A percentile compares a stretch with the other conserved stretches of the same genome.
Evolutionary conservation across 2,329 filamentous ascomycete genomes (phyloP).

Genomic region (Talaromyces rugulosus): DNA sequence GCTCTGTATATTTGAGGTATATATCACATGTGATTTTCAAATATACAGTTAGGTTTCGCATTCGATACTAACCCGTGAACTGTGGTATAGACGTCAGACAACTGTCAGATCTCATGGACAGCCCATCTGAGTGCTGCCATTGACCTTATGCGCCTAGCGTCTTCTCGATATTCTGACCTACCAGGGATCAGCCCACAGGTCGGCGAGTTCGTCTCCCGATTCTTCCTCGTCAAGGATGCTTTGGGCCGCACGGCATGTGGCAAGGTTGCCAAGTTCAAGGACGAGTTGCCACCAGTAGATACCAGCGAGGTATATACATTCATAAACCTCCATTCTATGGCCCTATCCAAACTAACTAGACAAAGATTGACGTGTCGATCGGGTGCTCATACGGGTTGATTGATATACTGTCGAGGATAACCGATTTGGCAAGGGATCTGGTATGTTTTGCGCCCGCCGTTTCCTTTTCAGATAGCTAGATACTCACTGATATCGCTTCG

Average conservation of each 20-base stretch:
- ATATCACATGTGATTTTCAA: background rate
- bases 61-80: background rate
- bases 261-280: constrained; percentile 13
- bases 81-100: constrained; percentile 13
- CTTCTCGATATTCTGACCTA: background rate
- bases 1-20: constrained; percentile 14
- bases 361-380: constrained; percentile 13
- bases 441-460: background rate
- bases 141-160: constrained; percentile 11
- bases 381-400: constrained; percentile 15
- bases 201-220: constrained; percentile 11
- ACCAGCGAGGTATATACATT: constrained; percentile 10
- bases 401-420: constrained; percentile 13
- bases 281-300: constrained; percentile 8
- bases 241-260: constrained; percentile 14
- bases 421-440: constrained; percentile 12
- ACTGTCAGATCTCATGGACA: constrained; percentile 14
- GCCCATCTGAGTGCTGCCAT: constrained; percentile 13
- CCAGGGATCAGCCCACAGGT: constrained; percentile 8
- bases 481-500: background rate
- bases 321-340: background rate
- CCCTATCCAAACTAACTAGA: background rate
- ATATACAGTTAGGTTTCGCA: background rate
- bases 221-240: constrained; percentile 15
- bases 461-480: background rate